Base-by-base conservation (phyloP, 768 basidiomycete genomes). In the Leccinum subtestaceum region DNA sequence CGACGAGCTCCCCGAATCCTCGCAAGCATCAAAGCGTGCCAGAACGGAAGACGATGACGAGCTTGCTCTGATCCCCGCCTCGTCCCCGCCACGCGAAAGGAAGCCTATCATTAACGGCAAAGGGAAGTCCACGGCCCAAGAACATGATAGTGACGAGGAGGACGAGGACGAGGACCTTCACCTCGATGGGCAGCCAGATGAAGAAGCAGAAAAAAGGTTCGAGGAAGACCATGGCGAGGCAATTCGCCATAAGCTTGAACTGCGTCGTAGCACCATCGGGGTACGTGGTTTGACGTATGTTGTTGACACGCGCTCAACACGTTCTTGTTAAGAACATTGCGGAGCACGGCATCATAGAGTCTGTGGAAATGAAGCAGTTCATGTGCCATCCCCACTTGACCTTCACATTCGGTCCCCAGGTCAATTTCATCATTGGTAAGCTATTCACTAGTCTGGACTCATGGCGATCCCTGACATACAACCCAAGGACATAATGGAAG, bases 391-490 rank as follows among this genome's bases (percentile, higher is more conserved):
- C 86, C 70, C 87, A 81, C 73, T 79, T 95, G 48, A 86, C 81
- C 1, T 92, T 97, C 74, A 81, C 82, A 2, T 93, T 98, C 62
- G 93, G 94, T 0, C 88, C 91, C 9, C 93, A 95, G 72, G 91
- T 99, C 69, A 99, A 98, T 75, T 98, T 98, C 69, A 91, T 99
- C 65, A 96, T 96, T 40, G 94, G 93, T 87, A 65, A 43, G 82
- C 66, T 2, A 5, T 15, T 21, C 21, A 21, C 51, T 57, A 21
- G 25, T 50, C 29, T 11, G 46, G 48, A 31, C 17, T 47, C 4
- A 27, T 11, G 10, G 13, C 53, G 32, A 36, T 21, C 19, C 19
- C 52, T 61, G 55, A 71, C 15, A 10, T 25, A 31, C 29, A 32
- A 38, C 11, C 34, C 38, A 55, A 92, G 93, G 93, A 12, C 91